These are phyloP conservation scores for Pseudogymnoascus sp. DNA, from an alignment of 2,329 filamentous ascomycete species.

Conservation along the genomic window DNA sequence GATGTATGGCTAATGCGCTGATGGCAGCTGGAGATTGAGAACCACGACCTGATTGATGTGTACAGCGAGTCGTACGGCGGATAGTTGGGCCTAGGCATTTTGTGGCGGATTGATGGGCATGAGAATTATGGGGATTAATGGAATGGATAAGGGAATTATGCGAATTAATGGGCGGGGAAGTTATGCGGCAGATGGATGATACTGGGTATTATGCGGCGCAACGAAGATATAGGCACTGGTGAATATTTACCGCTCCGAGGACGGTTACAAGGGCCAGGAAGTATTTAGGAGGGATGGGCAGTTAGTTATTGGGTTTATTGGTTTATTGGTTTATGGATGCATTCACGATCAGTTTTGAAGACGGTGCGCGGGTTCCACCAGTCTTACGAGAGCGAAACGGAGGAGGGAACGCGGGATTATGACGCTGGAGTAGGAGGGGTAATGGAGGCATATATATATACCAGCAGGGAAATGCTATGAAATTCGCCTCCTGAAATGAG, in stretches of 20 bases:
- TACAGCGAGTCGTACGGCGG: neutral
- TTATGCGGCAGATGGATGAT: neutral
- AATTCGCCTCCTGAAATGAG: neutral
- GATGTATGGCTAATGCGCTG: neutral
- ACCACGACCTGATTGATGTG: neutral
- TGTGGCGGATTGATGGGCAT: neutral
- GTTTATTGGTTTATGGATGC: neutral
- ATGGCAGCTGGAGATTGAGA: neutral
- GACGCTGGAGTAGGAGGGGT: neutral
- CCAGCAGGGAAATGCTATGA: neutral
- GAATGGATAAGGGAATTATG: too few species aligned
- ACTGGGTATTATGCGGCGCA: neutral
- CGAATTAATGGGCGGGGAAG: neutral
- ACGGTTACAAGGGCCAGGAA: neutral
- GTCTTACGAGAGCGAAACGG: neutral
- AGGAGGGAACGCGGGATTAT: neutral
- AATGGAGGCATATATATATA: neutral
- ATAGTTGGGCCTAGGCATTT: neutral
- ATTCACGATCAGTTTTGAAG: neutral
- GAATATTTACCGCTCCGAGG: neutral
- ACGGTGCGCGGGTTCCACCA: neutral
- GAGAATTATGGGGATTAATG: neutral
- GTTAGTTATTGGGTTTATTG: neutral
- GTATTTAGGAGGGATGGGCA: neutral
- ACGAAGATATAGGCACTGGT: neutral